These are phyloP conservation scores for Geotrichum bryndzae DNA, from an alignment of 1,139 yeast species.

Conservation along the genomic window DNA sequence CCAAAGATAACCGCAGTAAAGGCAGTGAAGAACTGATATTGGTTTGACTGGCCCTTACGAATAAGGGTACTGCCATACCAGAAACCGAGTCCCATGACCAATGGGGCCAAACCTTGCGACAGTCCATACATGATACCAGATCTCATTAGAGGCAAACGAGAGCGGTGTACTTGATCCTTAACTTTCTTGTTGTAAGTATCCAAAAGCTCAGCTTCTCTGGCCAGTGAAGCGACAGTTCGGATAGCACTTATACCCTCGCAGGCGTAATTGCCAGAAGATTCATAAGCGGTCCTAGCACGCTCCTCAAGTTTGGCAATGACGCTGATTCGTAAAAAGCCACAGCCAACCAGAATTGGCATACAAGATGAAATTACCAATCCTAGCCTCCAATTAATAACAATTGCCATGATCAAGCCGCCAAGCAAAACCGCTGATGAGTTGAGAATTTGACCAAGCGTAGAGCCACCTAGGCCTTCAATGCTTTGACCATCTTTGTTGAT, in stretches of 20 bases:
- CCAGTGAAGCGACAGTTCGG: constrained; percentile 37
- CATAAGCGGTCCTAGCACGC: constrained; percentile 37
- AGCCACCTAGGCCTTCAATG: constrained; percentile 81
- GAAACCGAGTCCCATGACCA: constrained; percentile 39
- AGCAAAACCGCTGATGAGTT: constrained; percentile 66
- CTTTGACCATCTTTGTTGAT: constrained; percentile 80
- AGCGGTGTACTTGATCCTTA: constrained; percentile 29
- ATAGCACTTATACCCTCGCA: constrained; percentile 36
- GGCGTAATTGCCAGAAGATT: constrained; percentile 36
- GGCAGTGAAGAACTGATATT: constrained; percentile 35
- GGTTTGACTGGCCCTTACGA: constrained; percentile 23
- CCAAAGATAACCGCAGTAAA: constrained; percentile 62
- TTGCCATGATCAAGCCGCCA: constrained; percentile 67
- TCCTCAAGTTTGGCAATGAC: constrained; percentile 66
- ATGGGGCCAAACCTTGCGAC: constrained; percentile 36
- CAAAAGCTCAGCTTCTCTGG: constrained; percentile 36
- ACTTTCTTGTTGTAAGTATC: constrained; percentile 28
- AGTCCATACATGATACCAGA: constrained; percentile 34
- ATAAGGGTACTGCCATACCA: constrained; percentile 38
- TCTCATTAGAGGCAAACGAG: constrained; percentile 27
- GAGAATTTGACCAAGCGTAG: constrained; percentile 72
- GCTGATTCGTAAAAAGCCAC: constrained; percentile 74
- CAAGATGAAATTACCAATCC: constrained; percentile 53
- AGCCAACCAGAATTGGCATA: constrained; percentile 66
- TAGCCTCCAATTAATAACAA: constrained; percentile 62